phyloP scores from a whole-genome alignment of 2,329 filamentous ascomycete species.

The Phialocephala subalpina region DNA sequence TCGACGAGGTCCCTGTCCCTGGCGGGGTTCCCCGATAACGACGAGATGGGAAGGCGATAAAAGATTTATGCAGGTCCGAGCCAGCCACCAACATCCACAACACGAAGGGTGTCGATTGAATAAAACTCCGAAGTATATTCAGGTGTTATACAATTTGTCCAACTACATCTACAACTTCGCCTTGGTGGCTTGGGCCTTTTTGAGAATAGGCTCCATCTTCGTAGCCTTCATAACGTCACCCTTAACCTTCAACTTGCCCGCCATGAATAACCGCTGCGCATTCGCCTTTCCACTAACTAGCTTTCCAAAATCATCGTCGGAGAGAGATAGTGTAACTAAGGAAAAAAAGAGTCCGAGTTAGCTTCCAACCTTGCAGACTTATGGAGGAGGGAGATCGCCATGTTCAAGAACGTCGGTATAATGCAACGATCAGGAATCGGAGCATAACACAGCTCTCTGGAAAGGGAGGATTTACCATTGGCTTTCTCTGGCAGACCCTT shows the following conservation, averaged over 20 bases:
- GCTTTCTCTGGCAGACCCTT: conserved; percentile 83
- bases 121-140: too few relatives aligned
- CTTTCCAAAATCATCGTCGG: conserved; percentile 85
- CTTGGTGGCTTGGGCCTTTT: conserved; percentile 80
- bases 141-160: conserved; percentile 23
- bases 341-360: conserved; percentile 8
- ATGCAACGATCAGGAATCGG: not conserved
- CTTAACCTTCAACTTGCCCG: conserved; percentile 98
- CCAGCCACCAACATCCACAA: too few relatives aligned
- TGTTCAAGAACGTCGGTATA: not conserved
- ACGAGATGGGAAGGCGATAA: conserved; percentile 24
- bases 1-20: not conserved
- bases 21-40: conserved; percentile 33
- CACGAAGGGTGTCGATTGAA: too few relatives aligned
- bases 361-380: conserved; percentile 8
- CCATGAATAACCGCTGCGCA: conserved; percentile 92
- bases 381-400: not conserved
- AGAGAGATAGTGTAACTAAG: conserved; percentile 83
- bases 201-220: conserved; percentile 91
- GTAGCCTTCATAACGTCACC: conserved; percentile 99
- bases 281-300: conserved; percentile 89
- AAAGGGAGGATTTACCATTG: conserved; percentile 66
- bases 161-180: conserved; percentile 74
- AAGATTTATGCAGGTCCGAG: not conserved
- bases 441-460: not conserved